A percentile compares a stretch with the other conserved stretches of the same genome.
These are phyloP conservation scores for Sporothrix brasiliensis DNA, from an alignment of 2,329 filamentous ascomycete species.

Conservation along the genomic window DNA sequence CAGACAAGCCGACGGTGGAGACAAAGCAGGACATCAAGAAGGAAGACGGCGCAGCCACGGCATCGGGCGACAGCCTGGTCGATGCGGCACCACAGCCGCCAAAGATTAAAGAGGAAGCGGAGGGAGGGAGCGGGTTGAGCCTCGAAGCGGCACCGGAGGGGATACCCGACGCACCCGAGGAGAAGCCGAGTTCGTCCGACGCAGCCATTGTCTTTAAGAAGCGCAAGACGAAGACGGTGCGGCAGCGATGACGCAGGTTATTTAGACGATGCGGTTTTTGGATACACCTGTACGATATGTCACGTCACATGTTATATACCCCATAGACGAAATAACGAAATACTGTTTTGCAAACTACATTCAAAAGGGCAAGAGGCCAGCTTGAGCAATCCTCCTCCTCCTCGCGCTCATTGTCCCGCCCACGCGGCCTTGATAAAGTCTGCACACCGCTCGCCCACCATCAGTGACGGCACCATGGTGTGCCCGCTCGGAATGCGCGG, in stretches of 20 bases:
- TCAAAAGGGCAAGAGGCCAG: neutral
- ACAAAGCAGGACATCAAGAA: neutral
- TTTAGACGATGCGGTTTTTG: neutral
- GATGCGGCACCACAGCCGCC: neutral
- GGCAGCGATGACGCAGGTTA: constrained; percentile 54
- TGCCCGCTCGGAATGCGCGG: constrained; percentile 40
- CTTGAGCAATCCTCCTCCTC: neutral
- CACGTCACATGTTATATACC: neutral
- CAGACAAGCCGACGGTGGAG: constrained; percentile 25
- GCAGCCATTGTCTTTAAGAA: constrained; percentile 68
- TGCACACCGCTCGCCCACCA: constrained; percentile 43
- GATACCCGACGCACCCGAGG: neutral
- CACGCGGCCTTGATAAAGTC: constrained; percentile 39
- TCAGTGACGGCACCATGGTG: constrained; percentile 41
- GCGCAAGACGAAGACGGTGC: constrained; percentile 68
- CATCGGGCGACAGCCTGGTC: neutral
- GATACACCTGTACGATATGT: neutral
- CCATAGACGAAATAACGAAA: neutral
- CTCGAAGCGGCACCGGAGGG: neutral
- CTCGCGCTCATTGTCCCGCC: neutral
- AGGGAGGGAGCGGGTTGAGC: neutral
- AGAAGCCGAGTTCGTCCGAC: neutral
- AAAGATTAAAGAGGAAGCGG: constrained; percentile 18
- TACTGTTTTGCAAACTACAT: neutral
- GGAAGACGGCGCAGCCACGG: neutral